Evolutionary conservation across 495 filamentous ascomycete genomes (phyloP).

Genomic region (Staphylotrichum longicolle): DNA sequence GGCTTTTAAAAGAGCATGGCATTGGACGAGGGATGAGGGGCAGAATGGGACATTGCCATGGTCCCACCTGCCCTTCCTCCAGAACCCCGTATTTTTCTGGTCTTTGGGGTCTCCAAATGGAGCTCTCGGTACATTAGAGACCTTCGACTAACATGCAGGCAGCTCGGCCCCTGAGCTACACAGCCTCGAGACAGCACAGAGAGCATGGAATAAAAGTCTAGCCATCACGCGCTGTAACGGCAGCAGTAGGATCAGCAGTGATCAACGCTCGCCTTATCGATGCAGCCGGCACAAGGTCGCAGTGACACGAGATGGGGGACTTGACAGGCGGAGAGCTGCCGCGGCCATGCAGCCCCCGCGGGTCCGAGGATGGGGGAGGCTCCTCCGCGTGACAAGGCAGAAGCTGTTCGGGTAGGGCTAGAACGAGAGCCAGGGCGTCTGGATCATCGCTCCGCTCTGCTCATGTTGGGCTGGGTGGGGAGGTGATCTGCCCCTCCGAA

Average conservation of each 20-base stretch:
- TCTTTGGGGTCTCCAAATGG: background rate
- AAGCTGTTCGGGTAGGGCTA: slow-evolving; percentile 15
- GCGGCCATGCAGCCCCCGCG: background rate
- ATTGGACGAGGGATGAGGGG: slow-evolving; percentile 4
- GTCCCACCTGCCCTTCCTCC: background rate
- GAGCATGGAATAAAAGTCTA: slow-evolving; percentile 11
- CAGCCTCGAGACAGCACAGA: background rate
- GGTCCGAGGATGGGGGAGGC: background rate
- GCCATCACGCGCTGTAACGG: slow-evolving; percentile 6
- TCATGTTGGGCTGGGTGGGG: background rate
- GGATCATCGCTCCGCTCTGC: slow-evolving; percentile 8
- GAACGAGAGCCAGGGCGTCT: slow-evolving; percentile 8
- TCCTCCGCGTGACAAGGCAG: slow-evolving; percentile 14
- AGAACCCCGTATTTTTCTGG: slow-evolving; percentile 2
- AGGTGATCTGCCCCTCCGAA: no score
- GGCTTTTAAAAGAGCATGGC: background rate
- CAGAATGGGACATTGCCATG: background rate
- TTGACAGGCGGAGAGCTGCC: slow-evolving; percentile 5
- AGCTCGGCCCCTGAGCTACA: background rate
- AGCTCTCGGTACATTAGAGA: background rate
- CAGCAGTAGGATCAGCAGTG: slow-evolving; percentile 7
- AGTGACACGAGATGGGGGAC: background rate
- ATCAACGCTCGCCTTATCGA: slow-evolving; percentile 6
- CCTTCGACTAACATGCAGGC: no score
- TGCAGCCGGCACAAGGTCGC: background rate